phyloP scores from a whole-genome alignment of 805 yeast species.

The Zygotorulaspora florentina region DNA sequence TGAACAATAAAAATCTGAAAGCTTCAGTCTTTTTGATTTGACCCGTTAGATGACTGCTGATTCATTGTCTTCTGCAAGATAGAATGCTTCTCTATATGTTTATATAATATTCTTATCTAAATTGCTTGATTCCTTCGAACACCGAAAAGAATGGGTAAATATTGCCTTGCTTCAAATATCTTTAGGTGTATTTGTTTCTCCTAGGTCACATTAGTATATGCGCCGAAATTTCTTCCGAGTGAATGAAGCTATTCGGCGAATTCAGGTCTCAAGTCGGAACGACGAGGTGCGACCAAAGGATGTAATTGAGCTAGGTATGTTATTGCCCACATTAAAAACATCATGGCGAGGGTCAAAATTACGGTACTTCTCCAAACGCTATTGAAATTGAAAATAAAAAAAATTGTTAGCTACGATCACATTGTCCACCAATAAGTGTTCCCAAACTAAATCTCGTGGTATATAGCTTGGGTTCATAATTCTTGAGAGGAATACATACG shows the following conservation, averaged over 20 bases:
- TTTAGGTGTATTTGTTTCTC: too few relatives aligned
- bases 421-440: neutral
- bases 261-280: constrained; percentile 88
- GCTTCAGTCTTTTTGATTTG: too few relatives aligned
- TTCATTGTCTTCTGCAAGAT: constrained; percentile 13
- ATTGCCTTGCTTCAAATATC: too few relatives aligned
- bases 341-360: constrained; percentile 67
- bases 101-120: constrained; percentile 1
- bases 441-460: too few relatives aligned
- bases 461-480: neutral
- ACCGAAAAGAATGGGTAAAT: neutral
- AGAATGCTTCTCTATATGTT: constrained; percentile 19
- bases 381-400: neutral
- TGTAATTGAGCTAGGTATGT: constrained; percentile 83
- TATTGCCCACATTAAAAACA: constrained; percentile 88
- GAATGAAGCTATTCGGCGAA: constrained; percentile 25
- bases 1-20: too few relatives aligned
- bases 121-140: neutral
- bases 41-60: too few relatives aligned
- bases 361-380: constrained; percentile 71
- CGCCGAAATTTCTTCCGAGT: neutral
- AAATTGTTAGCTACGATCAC: constrained; percentile 1
- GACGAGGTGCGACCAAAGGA: constrained; percentile 85
- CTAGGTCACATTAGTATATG: too few relatives aligned
- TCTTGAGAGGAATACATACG: constrained; percentile 41